A percentile compares a stretch with the other conserved stretches of the same genome.
Evolutionary conservation across 371 early-diverging fungal genomes (phyloP).

Genomic region (Mucor mucedo): DNA sequence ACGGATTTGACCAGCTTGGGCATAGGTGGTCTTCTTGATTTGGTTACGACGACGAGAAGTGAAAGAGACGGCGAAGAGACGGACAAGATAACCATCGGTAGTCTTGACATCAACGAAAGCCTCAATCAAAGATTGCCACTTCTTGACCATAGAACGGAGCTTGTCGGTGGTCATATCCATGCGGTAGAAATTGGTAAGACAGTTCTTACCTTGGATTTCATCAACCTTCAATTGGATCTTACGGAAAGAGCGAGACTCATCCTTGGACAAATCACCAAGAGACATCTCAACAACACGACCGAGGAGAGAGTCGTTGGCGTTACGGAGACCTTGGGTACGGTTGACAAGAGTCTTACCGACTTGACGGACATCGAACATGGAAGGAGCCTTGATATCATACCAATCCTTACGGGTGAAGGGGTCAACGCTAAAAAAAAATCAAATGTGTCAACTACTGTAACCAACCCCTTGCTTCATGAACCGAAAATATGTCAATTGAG

Average conservation of each 20-base stretch:
- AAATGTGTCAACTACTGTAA: conserved; percentile 7
- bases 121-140: conserved; percentile 99
- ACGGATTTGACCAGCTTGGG: conserved; percentile 96
- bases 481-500: neutral
- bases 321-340: conserved; percentile 98
- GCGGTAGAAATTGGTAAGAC: conserved; percentile 99
- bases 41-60: conserved; percentile 96
- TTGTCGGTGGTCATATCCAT: conserved; percentile 99
- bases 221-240: conserved; percentile 99
- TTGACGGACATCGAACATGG: conserved; percentile 92
- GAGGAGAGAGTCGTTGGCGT: conserved; percentile 96
- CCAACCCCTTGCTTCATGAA: neutral
- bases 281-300: conserved; percentile 98
- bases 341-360: conserved; percentile 99
- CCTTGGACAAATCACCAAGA: conserved; percentile 97
- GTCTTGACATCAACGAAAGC: conserved; percentile 99
- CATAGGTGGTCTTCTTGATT: conserved; percentile 99
- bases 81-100: conserved; percentile 99
- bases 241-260: conserved; percentile 95
- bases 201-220: conserved; percentile 98
- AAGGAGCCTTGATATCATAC: conserved; percentile 99
- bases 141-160: conserved; percentile 99
- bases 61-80: conserved; percentile 98
- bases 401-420: conserved; percentile 99
- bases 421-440: conserved; percentile 68